Base-by-base conservation (phyloP, 345 rosid species). In the Populus alba region DNA sequence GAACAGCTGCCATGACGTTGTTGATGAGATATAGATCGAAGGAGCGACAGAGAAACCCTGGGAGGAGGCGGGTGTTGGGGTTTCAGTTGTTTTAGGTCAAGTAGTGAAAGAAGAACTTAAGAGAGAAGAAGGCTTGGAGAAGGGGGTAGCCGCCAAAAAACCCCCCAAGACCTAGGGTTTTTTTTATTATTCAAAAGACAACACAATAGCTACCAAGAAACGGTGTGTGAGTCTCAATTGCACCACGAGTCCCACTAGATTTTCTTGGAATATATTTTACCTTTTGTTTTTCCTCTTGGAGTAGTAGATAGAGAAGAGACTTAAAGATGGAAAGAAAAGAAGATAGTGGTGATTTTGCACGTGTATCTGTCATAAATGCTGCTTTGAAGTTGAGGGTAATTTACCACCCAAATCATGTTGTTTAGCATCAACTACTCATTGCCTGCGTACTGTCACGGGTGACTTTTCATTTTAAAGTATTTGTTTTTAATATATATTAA, bases 131-230 rank as follows among this genome's bases (percentile, higher is more conserved):
- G 71, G 78, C 86, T 65, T 80, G 86, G 77, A 82, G 85, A 78
- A 57, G 29, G 80, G 68, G 81, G 73, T 66, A 81, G 89, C 89
- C 86, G 87, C 89, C 86, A 72, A 84, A 84, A 84, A 79, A 20
- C 1, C 62, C 18, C 85, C 83, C 84, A 81, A 75, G 43, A 47
- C 73, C 49, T 81, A 81, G 89, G 84, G 83, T 80, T 84, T 84
- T 3, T 29, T 15, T 33, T 33, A 4, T 33, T 65, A 22, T 55
- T 55, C 12, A 10, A 11, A 65, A 65, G 35, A 29, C 68, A 29
- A 29, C 17, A 65, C 38, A 15, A 12, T 12, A 65, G 10, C 27
- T 22, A 22, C 62, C 62, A 22, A 8, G 62, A 20, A 22, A 55
- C 12, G 62, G 25, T 55, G 62, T 22, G 61, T 53, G 23, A 22